Evolutionary conservation across 2,329 filamentous ascomycete genomes (phyloP).

Genomic region (Monosporascus sp.): DNA sequence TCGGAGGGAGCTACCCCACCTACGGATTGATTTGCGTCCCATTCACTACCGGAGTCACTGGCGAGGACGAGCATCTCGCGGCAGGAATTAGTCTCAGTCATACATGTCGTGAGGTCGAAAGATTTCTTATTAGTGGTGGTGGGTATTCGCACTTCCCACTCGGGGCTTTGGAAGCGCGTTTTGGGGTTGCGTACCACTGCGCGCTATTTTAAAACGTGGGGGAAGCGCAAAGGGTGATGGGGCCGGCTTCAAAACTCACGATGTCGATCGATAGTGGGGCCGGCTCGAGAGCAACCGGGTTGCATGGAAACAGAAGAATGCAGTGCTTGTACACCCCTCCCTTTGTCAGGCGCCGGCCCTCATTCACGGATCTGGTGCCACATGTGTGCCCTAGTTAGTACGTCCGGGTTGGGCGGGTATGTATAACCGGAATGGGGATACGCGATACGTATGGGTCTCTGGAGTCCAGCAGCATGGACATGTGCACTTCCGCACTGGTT

Average conservation of each 20-base stretch:
- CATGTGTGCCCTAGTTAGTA: background rate
- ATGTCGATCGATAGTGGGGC: background rate
- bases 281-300: background rate
- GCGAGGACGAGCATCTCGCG: too few relatives aligned
- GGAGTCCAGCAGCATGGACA: background rate
- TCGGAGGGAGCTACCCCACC: background rate
- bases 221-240: constrained; percentile 26
- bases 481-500: background rate
- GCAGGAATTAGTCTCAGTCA: too few relatives aligned
- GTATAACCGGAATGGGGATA: background rate
- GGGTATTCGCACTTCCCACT: constrained; percentile 6
- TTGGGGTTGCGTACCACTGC: constrained; percentile 23
- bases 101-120: background rate
- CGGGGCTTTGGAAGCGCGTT: constrained; percentile 11
- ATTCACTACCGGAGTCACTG: too few relatives aligned
- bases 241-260: background rate
- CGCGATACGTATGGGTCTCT: background rate
- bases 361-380: background rate
- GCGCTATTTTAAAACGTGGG: constrained; percentile 33
- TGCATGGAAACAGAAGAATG: background rate
- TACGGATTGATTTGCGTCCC: background rate
- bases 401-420: background rate
- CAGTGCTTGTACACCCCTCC: background rate
- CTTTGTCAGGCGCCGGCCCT: background rate
- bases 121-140: background rate